Base-by-base conservation (phyloP, 768 basidiomycete genomes). In the Crepidotus variabilis region DNA sequence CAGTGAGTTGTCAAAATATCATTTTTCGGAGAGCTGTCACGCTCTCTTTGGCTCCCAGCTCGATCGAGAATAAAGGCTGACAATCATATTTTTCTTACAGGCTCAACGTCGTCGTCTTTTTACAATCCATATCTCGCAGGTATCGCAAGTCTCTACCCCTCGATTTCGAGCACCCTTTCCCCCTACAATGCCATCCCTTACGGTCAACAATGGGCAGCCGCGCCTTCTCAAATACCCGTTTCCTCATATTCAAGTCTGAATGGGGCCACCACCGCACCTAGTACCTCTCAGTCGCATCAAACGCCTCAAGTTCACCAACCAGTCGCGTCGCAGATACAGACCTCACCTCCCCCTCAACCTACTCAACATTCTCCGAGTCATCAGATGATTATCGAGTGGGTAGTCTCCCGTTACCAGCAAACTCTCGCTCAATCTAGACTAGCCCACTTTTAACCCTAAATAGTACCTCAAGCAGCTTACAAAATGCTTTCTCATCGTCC, bases 201-300 rank as follows among this genome's bases (percentile, higher is more conserved):
- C 57, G 78, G 81, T n/a, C 62, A 77, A 2, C 63, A 75, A 7
- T 86, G 84, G 83, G 61, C 77, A 1, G 63, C 68, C 18, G 64
- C 75, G 7, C 67, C 59, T 23, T 49, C 68, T 7, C 55, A 70
- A 45, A 71, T 90, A 1, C 89, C 89, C 0, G 67, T 91, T 24
- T 90, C 89, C 13, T 84, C 72, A 57, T 91, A 90, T 58, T 91
- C 90, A n/a, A 83, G 84, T 47, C 71, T 90, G 49, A 89, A 90
- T 67, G 88, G 87, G 14, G 87, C 88, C n/a, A 88, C 86, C 10
- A 81, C 77, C 33, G 65, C 75, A 10, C 51, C 73, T 7, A 57
- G 74, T 4, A 53, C 68, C 16, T 59, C 72, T 1, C 68, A 65
- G 50, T 46, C 58, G 21, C 63, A 61, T 47, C 55, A 60, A 35